Evolutionary conservation across 768 basidiomycete genomes (phyloP), one percentile per base, ranked within the genome.

Genomic region (Tubosaeta brunneosetosa): DNA sequence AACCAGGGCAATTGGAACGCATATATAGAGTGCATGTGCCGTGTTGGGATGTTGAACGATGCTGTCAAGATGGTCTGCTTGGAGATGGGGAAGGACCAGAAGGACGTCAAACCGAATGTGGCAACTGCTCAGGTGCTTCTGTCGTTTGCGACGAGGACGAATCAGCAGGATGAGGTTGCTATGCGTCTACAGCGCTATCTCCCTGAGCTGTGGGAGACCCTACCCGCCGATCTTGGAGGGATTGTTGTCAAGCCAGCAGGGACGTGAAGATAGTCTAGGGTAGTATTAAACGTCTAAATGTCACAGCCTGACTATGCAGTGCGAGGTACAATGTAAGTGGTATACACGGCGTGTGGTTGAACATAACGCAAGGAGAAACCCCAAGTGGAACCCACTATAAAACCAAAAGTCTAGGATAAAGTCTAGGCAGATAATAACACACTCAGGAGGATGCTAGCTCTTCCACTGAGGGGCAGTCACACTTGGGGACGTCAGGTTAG

Each of bases 21-120:
- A 0, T 91, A 84, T 75, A 66, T 97, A 17, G 93, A 97, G 68
- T 91, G 87, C 63, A 77, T 95, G n/a, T 91, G 89, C 61, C 79
- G 92, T 22, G 64, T 82, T 44, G 79, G 82, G 9, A 73, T 75
- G 60, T 59, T 91, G 31, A 78, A 83, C 19, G 85, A 88, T 22
- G 94, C 91, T 1, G 64, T 83, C 40, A 77, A 78, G 62, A 73
- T 81, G 16, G 75, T 85, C 17, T 84, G 85, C 53, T 47, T 78
- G 52, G 80, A 85, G 56, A 91, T 94, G 85, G 74, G 74, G 19
- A 71, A 75, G 50, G 52, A 66, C 3, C 66, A 70, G 27, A 68
- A 69, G 49, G 74, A 73, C 6, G 66, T 80, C 11, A 61, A 70
- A 40, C 83, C 85, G 0, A 74, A 83, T 50, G 52, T 70, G 32